phyloP scores from a whole-genome alignment of 2,329 filamentous ascomycete species.

The Leptographium radiaticola region DNA sequence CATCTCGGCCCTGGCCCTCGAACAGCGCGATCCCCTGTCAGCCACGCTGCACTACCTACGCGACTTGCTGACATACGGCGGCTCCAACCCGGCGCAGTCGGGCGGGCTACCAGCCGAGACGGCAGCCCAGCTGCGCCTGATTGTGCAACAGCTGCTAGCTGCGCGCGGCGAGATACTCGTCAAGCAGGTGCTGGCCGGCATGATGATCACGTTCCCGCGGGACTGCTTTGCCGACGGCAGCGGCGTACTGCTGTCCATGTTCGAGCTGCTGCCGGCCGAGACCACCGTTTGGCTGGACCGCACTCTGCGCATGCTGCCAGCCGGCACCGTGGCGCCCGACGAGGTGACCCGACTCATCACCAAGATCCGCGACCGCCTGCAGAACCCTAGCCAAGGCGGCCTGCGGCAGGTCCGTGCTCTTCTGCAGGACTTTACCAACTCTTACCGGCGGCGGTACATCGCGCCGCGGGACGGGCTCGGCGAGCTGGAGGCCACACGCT shows the following conservation, averaged over 20 bases:
- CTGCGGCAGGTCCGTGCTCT: constrained; percentile 69
- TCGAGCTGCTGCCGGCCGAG: constrained; percentile 71
- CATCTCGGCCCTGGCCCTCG: constrained; percentile 71
- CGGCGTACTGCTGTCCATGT: constrained; percentile 78
- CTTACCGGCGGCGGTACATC: constrained; percentile 84
- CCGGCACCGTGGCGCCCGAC: constrained; percentile 63
- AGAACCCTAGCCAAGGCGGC: constrained; percentile 37
- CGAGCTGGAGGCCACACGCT: constrained; percentile 71
- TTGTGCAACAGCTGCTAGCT: constrained; percentile 59
- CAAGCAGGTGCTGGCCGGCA: constrained; percentile 83
- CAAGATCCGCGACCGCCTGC: constrained; percentile 54
- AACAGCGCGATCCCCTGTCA: constrained; percentile 83
- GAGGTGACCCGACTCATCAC: constrained; percentile 72
- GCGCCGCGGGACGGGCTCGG: constrained; percentile 89
- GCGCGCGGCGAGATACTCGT: constrained; percentile 65
- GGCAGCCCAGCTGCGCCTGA: constrained; percentile 54
- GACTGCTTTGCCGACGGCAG: constrained; percentile 94
- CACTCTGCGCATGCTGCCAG: constrained; percentile 73
- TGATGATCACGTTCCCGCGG: constrained; percentile 98
- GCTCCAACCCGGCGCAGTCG: constrained; percentile 56
- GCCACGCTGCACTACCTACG: constrained; percentile 88
- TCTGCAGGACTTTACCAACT: constrained; percentile 93
- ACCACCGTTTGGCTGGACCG: constrained; percentile 71
- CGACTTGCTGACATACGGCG: constrained; percentile 80
- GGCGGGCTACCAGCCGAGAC: constrained; percentile 42